Conservation (phyloP, 257 asterid genomes). For the Pogostemon cablin region DNA sequence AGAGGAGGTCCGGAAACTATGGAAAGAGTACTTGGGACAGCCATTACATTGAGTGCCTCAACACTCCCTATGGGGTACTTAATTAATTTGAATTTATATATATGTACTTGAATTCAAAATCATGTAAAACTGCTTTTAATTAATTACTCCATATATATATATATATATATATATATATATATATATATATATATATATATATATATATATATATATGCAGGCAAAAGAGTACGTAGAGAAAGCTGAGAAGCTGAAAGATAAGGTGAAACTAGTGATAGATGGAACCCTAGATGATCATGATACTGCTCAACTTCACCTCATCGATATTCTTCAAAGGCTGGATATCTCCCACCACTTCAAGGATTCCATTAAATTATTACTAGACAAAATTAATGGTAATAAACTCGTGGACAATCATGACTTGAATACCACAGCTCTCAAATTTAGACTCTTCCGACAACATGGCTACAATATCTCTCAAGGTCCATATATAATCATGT, state of each 20-base stretch:
- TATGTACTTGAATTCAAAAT: no score
- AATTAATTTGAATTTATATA: no score
- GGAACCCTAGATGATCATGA: conserved; percentile 17
- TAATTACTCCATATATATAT: no score
- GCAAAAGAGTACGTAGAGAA: conserved; percentile 35
- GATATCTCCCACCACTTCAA: conserved; percentile 47
- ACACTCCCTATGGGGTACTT: no score
- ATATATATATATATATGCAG: conserved; percentile 27
- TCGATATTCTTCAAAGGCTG: conserved; percentile 55
- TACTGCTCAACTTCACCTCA: conserved; percentile 44
- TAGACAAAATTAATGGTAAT: conserved; percentile 24
- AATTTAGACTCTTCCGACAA: conserved; percentile 48
- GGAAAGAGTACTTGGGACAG: no score
- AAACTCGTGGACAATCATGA: background rate
- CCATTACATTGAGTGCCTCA: no score
- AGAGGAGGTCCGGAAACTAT: no score
- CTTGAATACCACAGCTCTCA: conserved; percentile 36
- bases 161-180: no score
- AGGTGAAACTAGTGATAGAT: conserved; percentile 36
- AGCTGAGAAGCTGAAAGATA: conserved; percentile 38
- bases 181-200: no score
- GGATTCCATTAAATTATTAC: conserved; percentile 8
- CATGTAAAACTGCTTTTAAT: no score
- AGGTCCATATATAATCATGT: conserved; percentile 32
- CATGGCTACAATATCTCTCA: conserved; percentile 43